Base-by-base conservation (phyloP, 495 filamentous ascomycete genomes). In the Cercophora sp. region DNA sequence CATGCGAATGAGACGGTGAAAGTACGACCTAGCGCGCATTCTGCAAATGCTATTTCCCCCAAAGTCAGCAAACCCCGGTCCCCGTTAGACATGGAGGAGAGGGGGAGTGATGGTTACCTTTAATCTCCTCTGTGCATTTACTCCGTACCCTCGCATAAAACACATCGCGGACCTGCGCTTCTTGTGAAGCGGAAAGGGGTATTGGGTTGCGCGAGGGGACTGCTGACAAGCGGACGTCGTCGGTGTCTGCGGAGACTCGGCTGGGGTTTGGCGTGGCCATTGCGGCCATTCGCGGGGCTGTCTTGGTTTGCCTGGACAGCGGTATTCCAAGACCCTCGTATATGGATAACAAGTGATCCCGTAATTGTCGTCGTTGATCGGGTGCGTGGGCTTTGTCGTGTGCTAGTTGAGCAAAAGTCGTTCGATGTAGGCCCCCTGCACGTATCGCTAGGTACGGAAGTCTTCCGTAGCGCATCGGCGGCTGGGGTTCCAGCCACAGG, bases 111-210 rank as follows among this genome's bases (percentile, higher is more conserved):
- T 25, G 15, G 11, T 27, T 65, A 96, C 91, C 85, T 77, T 87
- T 86, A 43, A 98, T 96, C 64, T 97, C 89, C 1, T 85, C 77
- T 0, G 83, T 84, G 70, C 93, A 98, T 51, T 82, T 73, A 0
- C 70, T 73, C 34, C 93, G 77, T 52, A 97, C 94, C 24, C 88
- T 80, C 62, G 87, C 88, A 72, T 96, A 86, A 67, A 90, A 98
- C 23, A 96, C 69, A 57, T 94, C 85, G 44, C 89, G 82, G 39
- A 98, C 91, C 74, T 96, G 88, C 31, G 85, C 77, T 73, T 98
- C 93, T 67, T 98, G 93, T 8, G 85, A 76, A 4, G 94, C 85
- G 40, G 91, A 95, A 42, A 98, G 80, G n/a, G 94, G 93, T 40
- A 96, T 73, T 2, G 93, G 93, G 65, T 94, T 96, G 58, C 82